Evolutionary conservation across 371 early-diverging fungal species (phyloP).

Genomic region (Mucor irregularis): DNA sequence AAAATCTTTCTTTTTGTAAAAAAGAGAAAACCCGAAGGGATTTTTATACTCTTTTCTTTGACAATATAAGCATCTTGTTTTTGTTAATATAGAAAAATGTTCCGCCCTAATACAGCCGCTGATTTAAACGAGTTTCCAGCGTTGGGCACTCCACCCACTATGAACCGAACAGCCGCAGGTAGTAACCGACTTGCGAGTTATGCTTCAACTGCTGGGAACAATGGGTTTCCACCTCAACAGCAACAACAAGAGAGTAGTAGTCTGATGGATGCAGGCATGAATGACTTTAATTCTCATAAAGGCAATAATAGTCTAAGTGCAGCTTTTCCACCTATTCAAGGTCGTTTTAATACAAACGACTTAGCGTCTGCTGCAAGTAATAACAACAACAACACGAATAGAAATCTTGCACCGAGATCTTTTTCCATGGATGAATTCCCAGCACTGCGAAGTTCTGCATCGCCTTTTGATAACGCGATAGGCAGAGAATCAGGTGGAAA

Average conservation of each 20-base stretch:
- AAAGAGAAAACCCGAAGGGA: not conserved
- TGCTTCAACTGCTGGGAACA: slow-evolving; percentile 43
- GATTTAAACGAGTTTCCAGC: slow-evolving; percentile 55
- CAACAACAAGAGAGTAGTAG: slow-evolving; percentile 18
- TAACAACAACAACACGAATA: too few relatives aligned
- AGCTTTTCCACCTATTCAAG: slow-evolving; percentile 8
- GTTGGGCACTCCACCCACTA: slow-evolving; percentile 41
- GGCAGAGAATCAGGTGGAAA: slow-evolving; percentile 26
- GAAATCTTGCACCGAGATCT: slow-evolving; percentile 42
- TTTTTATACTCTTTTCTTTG: not conserved
- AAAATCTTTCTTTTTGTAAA: not conserved
- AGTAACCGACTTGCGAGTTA: slow-evolving; percentile 42
- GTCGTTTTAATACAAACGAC: slow-evolving; percentile 9
- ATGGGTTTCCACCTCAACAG: slow-evolving; percentile 31
- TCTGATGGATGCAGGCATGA: slow-evolving; percentile 10
- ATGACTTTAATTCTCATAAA: slow-evolving; percentile 11
- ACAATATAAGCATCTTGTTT: not conserved
- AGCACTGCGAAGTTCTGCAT: slow-evolving; percentile 40
- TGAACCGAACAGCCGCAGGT: slow-evolving; percentile 24
- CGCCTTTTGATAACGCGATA: slow-evolving; percentile 38
- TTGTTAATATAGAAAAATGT: slow-evolving; percentile 21
- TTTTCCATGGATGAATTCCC: slow-evolving; percentile 55
- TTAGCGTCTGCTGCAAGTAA: slow-evolving; percentile 25
- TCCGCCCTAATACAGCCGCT: slow-evolving; percentile 45
- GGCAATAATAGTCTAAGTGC: slow-evolving; percentile 10